phyloP scores from a whole-genome alignment of 495 filamentous ascomycete species.

The Trypethelium eluteriae region DNA sequence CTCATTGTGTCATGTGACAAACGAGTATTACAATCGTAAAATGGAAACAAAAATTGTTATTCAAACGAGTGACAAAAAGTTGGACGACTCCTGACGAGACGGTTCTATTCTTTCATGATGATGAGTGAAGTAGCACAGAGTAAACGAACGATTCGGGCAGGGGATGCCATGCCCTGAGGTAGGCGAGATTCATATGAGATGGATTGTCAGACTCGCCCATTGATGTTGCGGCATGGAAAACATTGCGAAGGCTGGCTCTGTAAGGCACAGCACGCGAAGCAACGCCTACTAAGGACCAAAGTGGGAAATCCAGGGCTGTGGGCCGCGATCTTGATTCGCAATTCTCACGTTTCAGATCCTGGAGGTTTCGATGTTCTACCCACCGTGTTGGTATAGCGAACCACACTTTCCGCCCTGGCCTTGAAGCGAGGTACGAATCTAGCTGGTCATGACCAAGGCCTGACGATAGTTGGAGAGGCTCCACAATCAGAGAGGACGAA shows the following conservation, averaged over 20 bases:
- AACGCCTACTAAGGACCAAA: background rate
- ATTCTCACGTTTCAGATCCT: constrained; percentile 1
- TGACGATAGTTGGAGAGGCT: background rate
- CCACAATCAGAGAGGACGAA: background rate
- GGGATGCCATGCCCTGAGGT: background rate
- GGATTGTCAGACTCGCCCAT: background rate
- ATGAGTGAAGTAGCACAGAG: background rate
- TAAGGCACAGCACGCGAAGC: background rate
- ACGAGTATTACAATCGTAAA: background rate
- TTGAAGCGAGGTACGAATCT: background rate
- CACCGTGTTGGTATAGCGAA: background rate
- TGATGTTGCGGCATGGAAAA: background rate
- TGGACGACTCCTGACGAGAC: background rate
- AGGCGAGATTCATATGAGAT: background rate
- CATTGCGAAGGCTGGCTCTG: background rate
- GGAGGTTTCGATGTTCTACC: background rate
- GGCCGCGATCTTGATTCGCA: background rate
- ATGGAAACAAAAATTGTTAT: background rate
- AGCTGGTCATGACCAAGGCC: background rate
- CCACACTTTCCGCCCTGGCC: background rate
- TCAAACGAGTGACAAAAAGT: background rate
- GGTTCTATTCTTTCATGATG: background rate
- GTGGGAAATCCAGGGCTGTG: background rate
- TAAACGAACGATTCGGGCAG: background rate
- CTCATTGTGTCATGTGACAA: background rate